phyloP scores from a whole-genome alignment of 2,329 filamentous ascomycete species.

The Fusarium nanum region DNA sequence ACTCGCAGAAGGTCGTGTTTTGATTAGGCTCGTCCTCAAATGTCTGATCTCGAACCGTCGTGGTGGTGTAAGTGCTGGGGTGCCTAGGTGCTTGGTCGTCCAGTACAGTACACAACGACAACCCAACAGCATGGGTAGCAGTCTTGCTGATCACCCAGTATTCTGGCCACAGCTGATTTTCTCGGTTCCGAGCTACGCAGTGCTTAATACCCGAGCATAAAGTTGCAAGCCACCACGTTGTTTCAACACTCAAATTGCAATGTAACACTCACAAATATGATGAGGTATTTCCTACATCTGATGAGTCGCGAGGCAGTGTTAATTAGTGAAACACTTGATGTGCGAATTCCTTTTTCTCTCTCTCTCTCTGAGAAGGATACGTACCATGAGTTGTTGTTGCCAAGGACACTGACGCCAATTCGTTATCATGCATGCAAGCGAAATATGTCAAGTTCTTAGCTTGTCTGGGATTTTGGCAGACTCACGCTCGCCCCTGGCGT shows the following conservation, averaged over 20 bases:
- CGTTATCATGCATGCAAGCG: neutral
- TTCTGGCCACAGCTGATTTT: neutral
- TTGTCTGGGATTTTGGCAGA: neutral
- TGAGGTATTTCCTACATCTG: conserved; percentile 10
- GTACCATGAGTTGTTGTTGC: neutral
- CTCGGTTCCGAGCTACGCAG: conserved; percentile 8
- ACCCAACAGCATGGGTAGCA: neutral
- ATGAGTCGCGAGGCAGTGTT: conserved; percentile 24
- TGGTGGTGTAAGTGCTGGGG: neutral
- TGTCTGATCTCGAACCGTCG: neutral
- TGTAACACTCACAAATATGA: conserved; percentile 1
- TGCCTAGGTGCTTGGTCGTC: neutral
- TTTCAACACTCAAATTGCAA: conserved; percentile 1
- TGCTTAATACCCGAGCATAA: neutral
- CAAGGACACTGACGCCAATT: neutral
- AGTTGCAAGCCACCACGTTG: neutral
- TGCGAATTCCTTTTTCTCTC: neutral
- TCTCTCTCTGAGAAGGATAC: neutral
- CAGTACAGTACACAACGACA: neutral
- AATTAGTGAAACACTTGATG: conserved; percentile 18
- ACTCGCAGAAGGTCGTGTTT: neutral
- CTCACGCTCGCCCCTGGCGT: neutral
- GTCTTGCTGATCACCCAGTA: neutral
- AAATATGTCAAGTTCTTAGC: neutral
- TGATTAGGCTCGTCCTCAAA: neutral